phyloP scores from a whole-genome alignment of 805 yeast genomes.

The Cyberlindnera xishuangbannaensis region DNA sequence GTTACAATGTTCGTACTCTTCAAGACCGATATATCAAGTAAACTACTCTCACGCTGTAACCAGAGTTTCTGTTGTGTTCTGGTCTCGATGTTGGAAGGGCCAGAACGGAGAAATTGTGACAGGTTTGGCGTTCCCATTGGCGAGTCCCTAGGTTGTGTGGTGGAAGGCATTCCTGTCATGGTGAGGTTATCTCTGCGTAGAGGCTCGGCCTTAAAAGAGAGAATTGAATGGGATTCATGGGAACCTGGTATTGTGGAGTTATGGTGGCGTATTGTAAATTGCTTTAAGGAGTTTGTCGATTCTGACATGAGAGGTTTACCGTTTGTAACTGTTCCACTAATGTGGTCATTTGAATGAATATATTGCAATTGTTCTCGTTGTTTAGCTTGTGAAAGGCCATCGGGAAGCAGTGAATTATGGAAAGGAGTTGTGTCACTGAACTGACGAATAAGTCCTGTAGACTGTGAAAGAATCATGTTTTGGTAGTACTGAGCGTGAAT shows the following conservation, averaged over 20 bases:
- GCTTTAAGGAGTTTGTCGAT: constrained; percentile 21
- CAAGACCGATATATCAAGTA: constrained; percentile 43
- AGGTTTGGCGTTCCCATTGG: constrained; percentile 31
- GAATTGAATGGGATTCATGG: constrained; percentile 16
- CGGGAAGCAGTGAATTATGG: constrained; percentile 21
- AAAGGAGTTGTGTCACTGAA: constrained; percentile 28
- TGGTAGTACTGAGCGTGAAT: constrained; percentile 31
- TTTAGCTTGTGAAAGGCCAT: no score
- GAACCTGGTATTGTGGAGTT: constrained; percentile 10
- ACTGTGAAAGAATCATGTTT: constrained; percentile 44
- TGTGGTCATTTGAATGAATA: constrained; percentile 27
- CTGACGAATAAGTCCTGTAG: constrained; percentile 44
- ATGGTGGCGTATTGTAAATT: constrained; percentile 21
- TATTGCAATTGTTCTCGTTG: constrained; percentile 17
- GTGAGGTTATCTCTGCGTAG: constrained; percentile 2
- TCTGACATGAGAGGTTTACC: constrained; percentile 10
- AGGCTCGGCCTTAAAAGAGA: constrained; percentile 22
- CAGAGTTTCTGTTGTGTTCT: constrained; percentile 82
- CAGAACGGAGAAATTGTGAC: constrained; percentile 34
- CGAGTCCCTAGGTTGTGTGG: no score
- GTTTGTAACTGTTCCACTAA: constrained; percentile 12
- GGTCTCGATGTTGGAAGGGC: constrained; percentile 41
- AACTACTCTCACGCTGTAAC: constrained; percentile 73
- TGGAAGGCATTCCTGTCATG: constrained; percentile 3
- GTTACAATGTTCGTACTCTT: constrained; percentile 21